Evolutionary conservation across 169 alveolate genomes (phyloP), one percentile per base, ranked within the genome.

Genomic region (Plasmodium billcollinsi): DNA sequence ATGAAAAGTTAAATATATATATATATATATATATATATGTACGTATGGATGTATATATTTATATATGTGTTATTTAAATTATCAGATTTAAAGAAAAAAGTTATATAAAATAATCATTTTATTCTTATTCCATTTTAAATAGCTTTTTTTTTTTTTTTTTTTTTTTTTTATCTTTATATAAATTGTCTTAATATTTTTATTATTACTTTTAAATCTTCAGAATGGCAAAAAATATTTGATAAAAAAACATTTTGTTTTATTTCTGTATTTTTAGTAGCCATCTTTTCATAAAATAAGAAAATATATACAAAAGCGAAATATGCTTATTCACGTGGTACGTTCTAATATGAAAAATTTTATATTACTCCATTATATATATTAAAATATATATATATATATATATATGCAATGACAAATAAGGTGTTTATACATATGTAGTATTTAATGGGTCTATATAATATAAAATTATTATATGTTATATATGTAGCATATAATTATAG

Each of bases 191-290:
- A 18, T 18, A 21, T 56, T 56, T 56, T 18, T 56, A 56, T 56
- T 15, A 56, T 83, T 83, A 83, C 91, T 72, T 83, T 83, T 72
- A 83, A 83, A 58, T 83, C 70, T 26, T 83, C 83, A 49, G 91
- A 83, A 50, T 83, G 85, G 66, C 91, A 67, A 45, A 83, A 83
- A 67, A 83, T 83, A 83, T 69, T 63, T 9, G 91, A 83, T 29
- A 83, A 59, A 24, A 83, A 83, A 69, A 83, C 73, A 67, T 83
- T 83, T 61, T 83, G 73, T 73, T 83, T 83, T 56, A 69, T 69
- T 61, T 83, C 80, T 54, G 45, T 69, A 70, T 83, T 83, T 52
- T 69, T 83, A 69, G 83, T 62, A 45, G 56, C 59, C 91, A 83
- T 83, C 33, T 78, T 78, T 24, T 21, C 45, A 43, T 39, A 24